Base-by-base conservation (phyloP, 176 grass and related monocot genomes). In the Avena insularis region DNA sequence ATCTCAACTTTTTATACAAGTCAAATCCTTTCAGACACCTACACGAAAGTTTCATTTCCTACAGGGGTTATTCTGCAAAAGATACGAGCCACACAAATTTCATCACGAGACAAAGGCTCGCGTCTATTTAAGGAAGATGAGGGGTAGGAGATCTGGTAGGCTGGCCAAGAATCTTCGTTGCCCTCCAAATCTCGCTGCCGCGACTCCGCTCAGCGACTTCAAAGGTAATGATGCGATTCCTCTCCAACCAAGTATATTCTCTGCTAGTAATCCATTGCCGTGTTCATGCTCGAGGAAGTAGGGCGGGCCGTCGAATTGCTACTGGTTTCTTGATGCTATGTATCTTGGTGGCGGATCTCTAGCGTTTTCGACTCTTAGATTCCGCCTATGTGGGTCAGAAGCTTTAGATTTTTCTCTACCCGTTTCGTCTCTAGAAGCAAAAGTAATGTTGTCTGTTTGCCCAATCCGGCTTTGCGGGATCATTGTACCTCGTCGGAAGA, bases 141-240 rank as follows among this genome's bases (percentile, higher is more conserved):
- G 64, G 64, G 64, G 33, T 67, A 67, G 25, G 64, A 36, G 64
- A 67, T 67, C 64, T 67, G 64, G 64, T 36, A 67, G 64, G 29
- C 64, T 67, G 64, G 29, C 13, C 64, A 67, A 67, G 31, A 35
- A 67, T 67, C 29, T 67, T 16, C 67, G 43, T 71, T 40, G 16
- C 67, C 67, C 36, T 40, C 67, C 36, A 71, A 71, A 71, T 71
- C 36, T 71, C 35, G 67, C 67, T 40, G 67, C 36, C 8, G 67
- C 16, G 36, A 17, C 33, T 71, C 67, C 67, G 16, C 20, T 71
- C 67, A 43, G 67, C 67, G 35, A 43, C 67, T 71, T 71, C 67
- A 20, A 43, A 71, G 67, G 67, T 71, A 71, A 43, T 4, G 67
- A 71, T 45, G 67, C 67, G 17, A 71, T 71, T 71, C 67, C 67